Conservation (phyloP, 768 basidiomycete species). For the Lactifluus volemus region DNA sequence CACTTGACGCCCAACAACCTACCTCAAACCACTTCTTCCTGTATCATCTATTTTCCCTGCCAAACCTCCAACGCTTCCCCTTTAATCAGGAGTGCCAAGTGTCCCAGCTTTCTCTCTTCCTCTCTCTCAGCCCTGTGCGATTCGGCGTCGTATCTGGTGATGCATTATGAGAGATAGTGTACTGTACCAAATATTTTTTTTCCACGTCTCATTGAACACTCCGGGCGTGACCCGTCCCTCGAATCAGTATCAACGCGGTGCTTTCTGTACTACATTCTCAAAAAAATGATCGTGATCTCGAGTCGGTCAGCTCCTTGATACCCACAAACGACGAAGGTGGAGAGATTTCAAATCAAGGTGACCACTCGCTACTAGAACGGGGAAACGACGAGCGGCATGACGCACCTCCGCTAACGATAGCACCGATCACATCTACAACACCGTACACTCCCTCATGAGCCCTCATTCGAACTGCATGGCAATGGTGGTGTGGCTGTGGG, state of each 20-base stretch:
- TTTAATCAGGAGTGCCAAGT: no score
- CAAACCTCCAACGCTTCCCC: no score
- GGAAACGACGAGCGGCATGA: constrained; percentile 28
- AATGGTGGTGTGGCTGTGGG: constrained; percentile 28
- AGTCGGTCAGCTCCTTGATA: constrained; percentile 20
- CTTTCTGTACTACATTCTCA: constrained; percentile 7
- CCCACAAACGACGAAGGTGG: constrained; percentile 22
- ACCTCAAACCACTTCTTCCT: no score
- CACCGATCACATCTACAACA: constrained; percentile 20
- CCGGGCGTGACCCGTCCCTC: background rate
- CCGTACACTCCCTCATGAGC: constrained; percentile 46
- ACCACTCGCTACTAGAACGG: background rate
- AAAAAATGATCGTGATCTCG: constrained; percentile 4
- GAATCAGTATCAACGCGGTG: constrained; percentile 5
- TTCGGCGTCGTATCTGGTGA: no score
- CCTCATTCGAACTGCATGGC: constrained; percentile 54
- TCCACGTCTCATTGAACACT: no score
- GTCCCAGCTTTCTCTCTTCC: no score
- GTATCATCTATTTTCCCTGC: no score
- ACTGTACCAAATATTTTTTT: no score
- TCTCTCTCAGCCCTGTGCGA: no score
- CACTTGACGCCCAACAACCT: no score
- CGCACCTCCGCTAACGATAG: constrained; percentile 38
- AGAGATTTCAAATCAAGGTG: background rate
- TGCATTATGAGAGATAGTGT: no score